Base-by-base conservation (phyloP, 371 early-diverging fungal species). In the Rhizopus arrhizus region DNA sequence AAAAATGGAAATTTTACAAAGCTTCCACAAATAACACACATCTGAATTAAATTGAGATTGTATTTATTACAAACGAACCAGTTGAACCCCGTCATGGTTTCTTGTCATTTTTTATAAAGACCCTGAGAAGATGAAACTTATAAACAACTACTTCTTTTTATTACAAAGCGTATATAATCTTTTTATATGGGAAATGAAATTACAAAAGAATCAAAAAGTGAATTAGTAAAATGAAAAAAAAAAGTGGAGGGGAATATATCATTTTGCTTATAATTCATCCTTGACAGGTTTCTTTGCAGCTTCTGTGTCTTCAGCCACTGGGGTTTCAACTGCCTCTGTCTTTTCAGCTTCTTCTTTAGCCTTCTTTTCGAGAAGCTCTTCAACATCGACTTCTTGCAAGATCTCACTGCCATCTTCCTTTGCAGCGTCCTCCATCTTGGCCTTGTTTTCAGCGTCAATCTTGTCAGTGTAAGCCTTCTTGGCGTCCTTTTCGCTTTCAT, bases 261-360 rank as follows among this genome's bases (percentile, higher is more conserved):
- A n/a, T n/a, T 43, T 43, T 11, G 43, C 72, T 66, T 80, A 80
- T 72, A 80, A 69, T 66, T 80, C 80, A 58, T 80, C 80, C 70
- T 80, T 80, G 66, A 73, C 66, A 33, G 62, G 72, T 45, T 66
- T 62, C 65, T 75, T 72, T 49, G 59, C 49, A 6, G 50, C 65
- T 49, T 70, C 61, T 11, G 50, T 41, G 35, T 31, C 46, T 28
- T 58, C 65, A 9, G 45, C 10, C 5, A 43, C 66, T 33, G 62
- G 72, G 45, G 64, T 62, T 63, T 75, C 70, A 50, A 57, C 49
- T 4, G 50, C 65, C 45, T 70, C 61, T 11, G 50, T 41, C 33
- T 31, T 40, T 28, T 58, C 65, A 9, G 45, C 66, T 54, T 61
- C 65, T 6, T 6, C 43, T 46, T 66, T 4, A 11, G 11, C 43